These are phyloP conservation scores for Blastocystis sp. DNA, from an alignment of 352 stramenopile species.

Conservation along the genomic window DNA sequence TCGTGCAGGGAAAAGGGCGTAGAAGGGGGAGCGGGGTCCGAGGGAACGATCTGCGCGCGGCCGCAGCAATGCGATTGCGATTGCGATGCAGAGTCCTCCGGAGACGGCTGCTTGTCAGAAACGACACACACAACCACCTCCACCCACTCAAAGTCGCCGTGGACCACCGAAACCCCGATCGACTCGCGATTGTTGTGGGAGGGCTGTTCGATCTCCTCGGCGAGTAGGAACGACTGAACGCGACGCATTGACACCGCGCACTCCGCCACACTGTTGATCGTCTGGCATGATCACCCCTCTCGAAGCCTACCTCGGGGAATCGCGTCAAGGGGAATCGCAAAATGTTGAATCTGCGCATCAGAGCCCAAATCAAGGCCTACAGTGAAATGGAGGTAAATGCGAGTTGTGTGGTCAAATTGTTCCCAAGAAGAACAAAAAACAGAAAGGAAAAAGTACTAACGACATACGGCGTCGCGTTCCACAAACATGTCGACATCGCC, in stretches of 20 bases:
- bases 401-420: constrained; percentile 77
- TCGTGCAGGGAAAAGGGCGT: constrained; percentile 46
- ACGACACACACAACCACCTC: background rate
- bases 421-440: constrained; percentile 66
- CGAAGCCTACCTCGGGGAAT: constrained; percentile 72
- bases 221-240: constrained; percentile 61
- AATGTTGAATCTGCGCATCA: constrained; percentile 74
- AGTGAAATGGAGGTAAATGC: constrained; percentile 83
- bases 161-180: background rate
- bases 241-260: constrained; percentile 66
- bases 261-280: constrained; percentile 81
- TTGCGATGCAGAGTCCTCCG: background rate
- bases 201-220: constrained; percentile 54
- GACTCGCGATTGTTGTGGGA: background rate
- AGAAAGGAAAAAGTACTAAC: constrained; percentile 80
- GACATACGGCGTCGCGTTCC: constrained; percentile 76
- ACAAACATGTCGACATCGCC: constrained; percentile 61
- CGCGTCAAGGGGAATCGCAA: constrained; percentile 91
- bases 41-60: no score
- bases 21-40: no score
- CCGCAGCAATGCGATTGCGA: no score
- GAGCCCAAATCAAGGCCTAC: background rate
- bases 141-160: background rate
- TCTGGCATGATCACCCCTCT: background rate
- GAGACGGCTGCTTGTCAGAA: no score